These are phyloP conservation scores for Metschnikowia shivogae DNA, from an alignment of 805 yeast species.

Conservation along the genomic window DNA sequence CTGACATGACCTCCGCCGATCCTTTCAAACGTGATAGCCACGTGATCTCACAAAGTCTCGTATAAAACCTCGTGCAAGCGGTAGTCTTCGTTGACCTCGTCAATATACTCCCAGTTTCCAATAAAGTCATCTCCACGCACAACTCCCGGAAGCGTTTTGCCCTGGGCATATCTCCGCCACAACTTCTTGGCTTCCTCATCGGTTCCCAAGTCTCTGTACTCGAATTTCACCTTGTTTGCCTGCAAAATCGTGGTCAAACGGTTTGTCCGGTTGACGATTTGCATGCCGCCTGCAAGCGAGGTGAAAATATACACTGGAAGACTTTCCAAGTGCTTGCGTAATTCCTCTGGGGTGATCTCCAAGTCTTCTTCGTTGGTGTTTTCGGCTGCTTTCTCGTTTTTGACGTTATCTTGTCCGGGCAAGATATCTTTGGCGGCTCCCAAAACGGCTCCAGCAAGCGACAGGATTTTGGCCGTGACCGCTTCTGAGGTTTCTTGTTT, in stretches of 20 bases:
- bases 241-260: conserved; percentile 68
- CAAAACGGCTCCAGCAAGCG: background rate
- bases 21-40: background rate
- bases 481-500: background rate
- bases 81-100: conserved; percentile 81
- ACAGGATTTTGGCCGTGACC: background rate
- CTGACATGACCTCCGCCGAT: too few relatives aligned
- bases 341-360: conserved; percentile 39
- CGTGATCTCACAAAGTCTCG: conserved; percentile 47
- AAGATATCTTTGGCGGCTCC: conserved; percentile 1
- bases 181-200: conserved; percentile 80
- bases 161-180: conserved; percentile 73
- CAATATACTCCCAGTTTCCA: conserved; percentile 83
- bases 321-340: conserved; percentile 40
- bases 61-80: conserved; percentile 59
- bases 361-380: conserved; percentile 22
- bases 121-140: conserved; percentile 78
- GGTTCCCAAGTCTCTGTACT: conserved; percentile 77
- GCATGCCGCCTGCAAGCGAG: conserved; percentile 84
- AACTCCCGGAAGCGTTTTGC: conserved; percentile 77
- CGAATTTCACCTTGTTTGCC: conserved; percentile 66
- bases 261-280: conserved; percentile 72
- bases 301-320: conserved; percentile 74
- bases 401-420: conserved; percentile 1
- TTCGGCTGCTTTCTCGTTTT: background rate